Base-by-base conservation (phyloP, 108 stramenopile species). In the Discostella stelligeroides region DNA sequence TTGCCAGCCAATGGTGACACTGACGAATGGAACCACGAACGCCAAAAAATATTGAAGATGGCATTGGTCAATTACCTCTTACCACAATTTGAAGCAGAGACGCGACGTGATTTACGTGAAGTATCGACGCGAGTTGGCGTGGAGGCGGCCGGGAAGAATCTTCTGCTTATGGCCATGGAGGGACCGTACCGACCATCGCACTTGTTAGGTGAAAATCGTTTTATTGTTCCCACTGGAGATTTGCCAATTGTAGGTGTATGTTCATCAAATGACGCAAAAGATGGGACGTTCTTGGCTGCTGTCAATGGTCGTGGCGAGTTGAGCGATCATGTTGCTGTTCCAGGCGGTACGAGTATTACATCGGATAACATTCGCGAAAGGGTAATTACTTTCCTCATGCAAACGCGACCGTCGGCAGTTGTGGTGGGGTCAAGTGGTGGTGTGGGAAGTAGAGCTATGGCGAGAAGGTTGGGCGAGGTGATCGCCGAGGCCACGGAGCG, bases 381-480 rank as follows among this genome's bases (percentile, higher is more conserved):
- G 59, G 77, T 95, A 30, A 81, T 90, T 13, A 79, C 73, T n/a
- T 95, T 95, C 63, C 75, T 95, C 21, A 76, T 92, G 73, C 70
- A 85, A 56, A 76, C 73, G 17, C 85, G 91, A 43, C 95, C 95
- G 12, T 84, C 90, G 9, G 88, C 90, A 10, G 76, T 92, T 18
- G 73, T 91, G 23, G 86, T 95, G 53, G 92, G 91, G 42, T 88
- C 95, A 34, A 83, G 86, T n/a, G 92, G 87, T 28, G 95, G 94
- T 15, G 78, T 91, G 23, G 77, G 78, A 34, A 86, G 86, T 53
- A 80, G 89, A 29, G 48, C 81, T 8, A 60, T 84, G 1, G 74
- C 72, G 21, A 79, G 90, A 28, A 84, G 86, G 47, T 64, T 95
- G 63, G 81, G 73, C 50, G 90, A 91, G 28, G 61, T 95, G 23